Percentiles rank a stretch among this genome's conserved stretches.
Conservation (phyloP, 805 yeast genomes). For the Sungouiella blattae region DNA sequence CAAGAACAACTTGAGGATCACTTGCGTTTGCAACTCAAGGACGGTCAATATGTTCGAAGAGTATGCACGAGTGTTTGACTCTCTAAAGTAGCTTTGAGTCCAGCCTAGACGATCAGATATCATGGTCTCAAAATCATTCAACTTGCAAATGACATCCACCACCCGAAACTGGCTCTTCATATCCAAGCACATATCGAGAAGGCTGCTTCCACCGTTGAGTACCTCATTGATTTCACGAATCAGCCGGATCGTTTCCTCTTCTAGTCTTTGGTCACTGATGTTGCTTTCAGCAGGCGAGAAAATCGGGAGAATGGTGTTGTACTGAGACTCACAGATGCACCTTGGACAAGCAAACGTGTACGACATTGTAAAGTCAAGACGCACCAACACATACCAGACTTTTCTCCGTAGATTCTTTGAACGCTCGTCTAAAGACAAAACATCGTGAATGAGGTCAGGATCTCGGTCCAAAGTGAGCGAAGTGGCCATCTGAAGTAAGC, state of each 20-base stretch:
- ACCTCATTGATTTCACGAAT: constrained; percentile 4
- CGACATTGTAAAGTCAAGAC: constrained; percentile 10
- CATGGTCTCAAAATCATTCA: constrained; percentile 9
- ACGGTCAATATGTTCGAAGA: neutral
- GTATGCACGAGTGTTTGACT: neutral
- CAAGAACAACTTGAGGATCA: constrained; percentile 10
- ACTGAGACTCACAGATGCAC: constrained; percentile 3
- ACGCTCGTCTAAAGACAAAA: constrained; percentile 7
- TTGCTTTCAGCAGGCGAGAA: constrained; percentile 8
- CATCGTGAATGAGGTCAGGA: constrained; percentile 9
- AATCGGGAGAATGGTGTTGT: constrained; percentile 10
- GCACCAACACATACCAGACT: constrained; percentile 14
- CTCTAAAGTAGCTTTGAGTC: constrained; percentile 6
- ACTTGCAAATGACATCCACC: constrained; percentile 4
- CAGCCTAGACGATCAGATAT: constrained; percentile 9
- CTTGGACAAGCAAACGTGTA: constrained; percentile 12
- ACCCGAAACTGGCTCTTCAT: constrained; percentile 5
- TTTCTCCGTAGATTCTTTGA: constrained; percentile 13
- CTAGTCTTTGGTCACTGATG: constrained; percentile 7
- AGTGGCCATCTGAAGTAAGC: constrained; percentile 10
- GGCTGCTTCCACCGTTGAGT: constrained; percentile 4
- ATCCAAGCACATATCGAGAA: constrained; percentile 10
- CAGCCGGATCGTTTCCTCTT: constrained; percentile 4
- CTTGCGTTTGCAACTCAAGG: constrained; percentile 7
- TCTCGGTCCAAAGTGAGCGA: constrained; percentile 13